These are phyloP conservation scores for Waitea zeae DNA, from an alignment of 1,284 basidiomycete species.

Conservation along the genomic window DNA sequence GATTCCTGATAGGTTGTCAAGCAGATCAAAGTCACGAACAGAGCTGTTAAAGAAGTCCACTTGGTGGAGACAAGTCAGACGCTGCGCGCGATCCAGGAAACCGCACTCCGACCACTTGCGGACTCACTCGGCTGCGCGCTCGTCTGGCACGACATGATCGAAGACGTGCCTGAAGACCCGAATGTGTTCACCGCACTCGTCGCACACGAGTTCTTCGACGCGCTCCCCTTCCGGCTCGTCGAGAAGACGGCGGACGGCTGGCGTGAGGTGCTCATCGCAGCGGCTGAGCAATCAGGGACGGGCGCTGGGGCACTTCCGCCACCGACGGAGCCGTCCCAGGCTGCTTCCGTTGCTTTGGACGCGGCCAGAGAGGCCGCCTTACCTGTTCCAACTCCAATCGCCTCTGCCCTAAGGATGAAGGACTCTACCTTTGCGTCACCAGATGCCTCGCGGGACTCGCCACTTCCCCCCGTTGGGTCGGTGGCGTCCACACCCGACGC, in stretches of 20 bases:
- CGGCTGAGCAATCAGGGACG: not conserved
- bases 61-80: constrained; percentile 69
- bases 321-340: not conserved
- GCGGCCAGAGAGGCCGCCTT: too few species aligned
- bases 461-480: constrained; percentile 5
- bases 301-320: not conserved
- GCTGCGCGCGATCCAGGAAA: constrained; percentile 48
- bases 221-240: constrained; percentile 82
- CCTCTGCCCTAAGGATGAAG: constrained; percentile 5
- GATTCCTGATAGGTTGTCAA: constrained; percentile 28
- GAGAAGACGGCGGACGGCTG: constrained; percentile 75
- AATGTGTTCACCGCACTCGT: constrained; percentile 72
- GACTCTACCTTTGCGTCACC: constrained; percentile 5
- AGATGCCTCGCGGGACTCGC: not conserved
- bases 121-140: constrained; percentile 20
- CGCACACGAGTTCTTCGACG: constrained; percentile 98
- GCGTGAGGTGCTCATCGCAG: constrained; percentile 73
- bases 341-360: not conserved
- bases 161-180: constrained; percentile 37
- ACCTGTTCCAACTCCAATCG: not conserved
- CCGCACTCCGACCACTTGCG: constrained; percentile 24
- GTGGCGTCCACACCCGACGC: not conserved
- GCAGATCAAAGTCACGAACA: constrained; percentile 22
- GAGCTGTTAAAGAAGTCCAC: constrained; percentile 36
- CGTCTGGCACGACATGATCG: constrained; percentile 63